These are phyloP conservation scores for Lyophyllum atratum DNA, from an alignment of 768 basidiomycete genomes.

Conservation along the genomic window DNA sequence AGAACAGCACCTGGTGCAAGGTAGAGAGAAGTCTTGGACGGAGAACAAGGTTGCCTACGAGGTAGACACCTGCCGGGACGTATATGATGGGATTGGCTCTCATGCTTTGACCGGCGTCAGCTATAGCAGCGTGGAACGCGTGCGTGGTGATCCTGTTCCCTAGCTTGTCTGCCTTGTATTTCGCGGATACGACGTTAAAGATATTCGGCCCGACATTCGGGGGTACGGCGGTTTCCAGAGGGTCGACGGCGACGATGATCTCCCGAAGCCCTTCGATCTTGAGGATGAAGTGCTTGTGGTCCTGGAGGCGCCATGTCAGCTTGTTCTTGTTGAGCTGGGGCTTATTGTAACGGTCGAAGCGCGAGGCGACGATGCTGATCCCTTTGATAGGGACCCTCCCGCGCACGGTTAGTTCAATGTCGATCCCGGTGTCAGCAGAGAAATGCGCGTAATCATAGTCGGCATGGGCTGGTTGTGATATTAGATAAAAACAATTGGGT, in stretches of 20 bases:
- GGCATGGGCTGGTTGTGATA: slow-evolving; percentile 5
- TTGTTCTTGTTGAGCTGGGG: slow-evolving; percentile 12
- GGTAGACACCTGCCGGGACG: slow-evolving; percentile 17
- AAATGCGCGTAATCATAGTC: slow-evolving; percentile 20
- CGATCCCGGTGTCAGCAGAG: slow-evolving; percentile 12
- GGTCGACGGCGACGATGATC: slow-evolving; percentile 19
- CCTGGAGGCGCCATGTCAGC: slow-evolving; percentile 10
- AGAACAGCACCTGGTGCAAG: slow-evolving; percentile 21
- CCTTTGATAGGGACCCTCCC: slow-evolving; percentile 8
- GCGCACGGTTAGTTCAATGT: slow-evolving; percentile 14
- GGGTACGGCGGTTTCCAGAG: slow-evolving; percentile 9
- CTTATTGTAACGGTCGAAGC: slow-evolving; percentile 17
- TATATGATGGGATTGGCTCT: slow-evolving; percentile 12
- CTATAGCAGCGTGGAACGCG: slow-evolving; percentile 15
- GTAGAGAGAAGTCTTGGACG: slow-evolving; percentile 18
- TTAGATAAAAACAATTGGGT: neutral
- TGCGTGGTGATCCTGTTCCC: slow-evolving; percentile 8
- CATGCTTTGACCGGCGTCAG: slow-evolving; percentile 5
- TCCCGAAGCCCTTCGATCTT: slow-evolving; percentile 17
- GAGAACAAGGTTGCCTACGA: slow-evolving; percentile 20
- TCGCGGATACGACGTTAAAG: slow-evolving; percentile 15
- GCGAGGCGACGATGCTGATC: slow-evolving; percentile 13
- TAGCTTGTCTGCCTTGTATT: slow-evolving; percentile 15
- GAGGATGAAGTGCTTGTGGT: slow-evolving; percentile 14
- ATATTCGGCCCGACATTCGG: slow-evolving; percentile 10